Conservation (phyloP, 345 rosid genomes). For the Bruguiera parviflora region DNA sequence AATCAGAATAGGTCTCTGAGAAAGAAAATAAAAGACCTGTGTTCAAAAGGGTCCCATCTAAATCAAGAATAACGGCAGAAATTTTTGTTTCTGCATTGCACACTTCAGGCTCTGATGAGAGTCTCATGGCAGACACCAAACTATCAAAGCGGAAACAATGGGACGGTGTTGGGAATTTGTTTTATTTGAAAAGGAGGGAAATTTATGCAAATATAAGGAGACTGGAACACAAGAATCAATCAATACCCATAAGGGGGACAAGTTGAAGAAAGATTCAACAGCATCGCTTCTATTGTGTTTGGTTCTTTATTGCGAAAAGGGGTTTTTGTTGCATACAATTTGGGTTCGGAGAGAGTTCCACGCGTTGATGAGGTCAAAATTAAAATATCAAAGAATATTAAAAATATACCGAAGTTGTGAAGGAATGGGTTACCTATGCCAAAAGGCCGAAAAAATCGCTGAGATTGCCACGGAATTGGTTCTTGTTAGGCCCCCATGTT, state of each 20-base stretch:
- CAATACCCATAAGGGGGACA: background rate
- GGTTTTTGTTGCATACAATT: background rate
- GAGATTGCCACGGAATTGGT: too few species aligned
- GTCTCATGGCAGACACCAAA: conserved; percentile 12
- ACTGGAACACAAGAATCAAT: background rate
- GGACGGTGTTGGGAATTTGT: background rate
- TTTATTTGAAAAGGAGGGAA: background rate
- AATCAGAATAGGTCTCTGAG: background rate
- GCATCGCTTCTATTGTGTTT: background rate
- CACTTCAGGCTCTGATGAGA: conserved; percentile 5
- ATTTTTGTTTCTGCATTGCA: conserved; percentile 13
- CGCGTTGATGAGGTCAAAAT: too few species aligned
- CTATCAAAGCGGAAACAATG: background rate
- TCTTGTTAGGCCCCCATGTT: too few species aligned
- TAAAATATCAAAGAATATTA: too few species aligned
- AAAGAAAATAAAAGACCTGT: conserved; percentile 24
- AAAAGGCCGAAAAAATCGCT: too few species aligned
- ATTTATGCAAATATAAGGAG: background rate
- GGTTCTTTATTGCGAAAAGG: background rate
- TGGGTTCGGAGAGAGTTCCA: background rate
- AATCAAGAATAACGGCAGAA: conserved; percentile 41
- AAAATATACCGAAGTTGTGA: too few species aligned
- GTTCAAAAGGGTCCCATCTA: conserved; percentile 49
- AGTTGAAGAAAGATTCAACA: conserved; percentile 2
- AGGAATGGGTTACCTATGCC: too few species aligned